Base-by-base conservation (phyloP, 176 grass and related monocot species). In the Saccharum spontaneum region DNA sequence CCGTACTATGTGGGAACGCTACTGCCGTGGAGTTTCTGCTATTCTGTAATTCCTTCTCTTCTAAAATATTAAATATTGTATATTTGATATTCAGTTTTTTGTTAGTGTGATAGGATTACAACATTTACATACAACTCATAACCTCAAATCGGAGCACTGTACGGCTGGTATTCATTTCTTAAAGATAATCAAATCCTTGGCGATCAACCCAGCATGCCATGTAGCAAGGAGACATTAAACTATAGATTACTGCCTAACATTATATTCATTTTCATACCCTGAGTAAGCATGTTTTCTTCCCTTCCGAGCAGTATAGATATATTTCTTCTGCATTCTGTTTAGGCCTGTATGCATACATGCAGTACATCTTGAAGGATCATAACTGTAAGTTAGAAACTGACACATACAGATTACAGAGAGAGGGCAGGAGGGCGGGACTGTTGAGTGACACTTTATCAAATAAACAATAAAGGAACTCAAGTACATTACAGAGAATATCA, bases 1-100 rank as follows among this genome's bases (percentile, higher is more conserved):
- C 70, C 93, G 96, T 24, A 90, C 93, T 31, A 98, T 98, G 96
- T 98, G 96, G 96, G 96, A 98, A 81, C 89, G 96, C 67, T 98
- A 98, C 66, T 98, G 96, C 59, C 96, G 96, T 70, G 96, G 96
- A 71, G 96, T 98, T 86, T 92, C 96, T 87, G 93, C 96, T 79
- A 95, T 98, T 66, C 79, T 98, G 96, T 98, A 98, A 92, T 73
- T 70, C 22, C 80, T 45, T 0, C 84, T 54, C 57, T 81, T 68
- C 41, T 76, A 40, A 74, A 6, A 74, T 26, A 57, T 30, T 72
- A 57, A 28, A 13, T 59, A 66, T 37, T 79, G 0, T 77, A n/a
- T 68, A 26, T 46, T 74, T 16, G 22, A 28, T 79, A 36, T 24
- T 75, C 48, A 70, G 0, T 49, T 40, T 81, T 63, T 7, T 69